Conservation (phyloP, 2,329 filamentous ascomycete species). For the Phialophora tarda region DNA sequence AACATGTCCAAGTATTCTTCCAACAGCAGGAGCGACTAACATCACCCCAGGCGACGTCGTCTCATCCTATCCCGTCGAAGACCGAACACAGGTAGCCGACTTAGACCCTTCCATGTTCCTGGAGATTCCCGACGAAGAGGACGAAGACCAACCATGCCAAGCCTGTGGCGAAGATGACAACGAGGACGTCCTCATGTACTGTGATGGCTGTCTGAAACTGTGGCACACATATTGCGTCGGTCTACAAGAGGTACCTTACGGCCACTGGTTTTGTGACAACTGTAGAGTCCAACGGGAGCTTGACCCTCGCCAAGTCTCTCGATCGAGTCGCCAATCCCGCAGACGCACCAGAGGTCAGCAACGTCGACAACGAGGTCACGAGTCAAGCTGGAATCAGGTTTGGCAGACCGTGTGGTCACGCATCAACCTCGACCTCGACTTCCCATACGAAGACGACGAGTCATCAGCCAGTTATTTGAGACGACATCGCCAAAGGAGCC, state of each 20-base stretch:
- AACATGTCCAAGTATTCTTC: not conserved
- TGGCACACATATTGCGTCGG: constrained; percentile 94
- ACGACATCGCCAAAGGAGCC: constrained; percentile 54
- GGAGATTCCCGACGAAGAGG: constrained; percentile 71
- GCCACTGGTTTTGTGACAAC: constrained; percentile 89
- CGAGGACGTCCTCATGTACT: constrained; percentile 83
- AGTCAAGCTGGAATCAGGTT: constrained; percentile 72
- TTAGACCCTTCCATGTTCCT: constrained; percentile 79
- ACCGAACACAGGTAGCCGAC: constrained; percentile 76
- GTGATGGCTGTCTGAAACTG: constrained; percentile 85
- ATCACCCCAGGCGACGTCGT: constrained; percentile 56
- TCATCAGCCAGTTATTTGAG: constrained; percentile 63
- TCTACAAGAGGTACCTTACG: constrained; percentile 74
- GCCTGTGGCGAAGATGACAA: constrained; percentile 82
- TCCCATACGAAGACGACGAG: constrained; percentile 79
- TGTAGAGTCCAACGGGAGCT: constrained; percentile 64
- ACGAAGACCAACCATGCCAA: constrained; percentile 74
- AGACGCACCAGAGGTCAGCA: constrained; percentile 55
- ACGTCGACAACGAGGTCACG: constrained; percentile 50
- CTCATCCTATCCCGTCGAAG: constrained; percentile 62
- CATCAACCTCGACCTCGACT: constrained; percentile 78
- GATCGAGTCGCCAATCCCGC: constrained; percentile 52
- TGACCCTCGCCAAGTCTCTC: constrained; percentile 44
- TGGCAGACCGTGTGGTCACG: constrained; percentile 90
- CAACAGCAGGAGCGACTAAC: constrained; percentile 21